A percentile compares a stretch with the other conserved stretches of the same genome.
phyloP scores from a whole-genome alignment of 2,329 filamentous ascomycete species.

The Phaeosphaeriaceae sp. region DNA sequence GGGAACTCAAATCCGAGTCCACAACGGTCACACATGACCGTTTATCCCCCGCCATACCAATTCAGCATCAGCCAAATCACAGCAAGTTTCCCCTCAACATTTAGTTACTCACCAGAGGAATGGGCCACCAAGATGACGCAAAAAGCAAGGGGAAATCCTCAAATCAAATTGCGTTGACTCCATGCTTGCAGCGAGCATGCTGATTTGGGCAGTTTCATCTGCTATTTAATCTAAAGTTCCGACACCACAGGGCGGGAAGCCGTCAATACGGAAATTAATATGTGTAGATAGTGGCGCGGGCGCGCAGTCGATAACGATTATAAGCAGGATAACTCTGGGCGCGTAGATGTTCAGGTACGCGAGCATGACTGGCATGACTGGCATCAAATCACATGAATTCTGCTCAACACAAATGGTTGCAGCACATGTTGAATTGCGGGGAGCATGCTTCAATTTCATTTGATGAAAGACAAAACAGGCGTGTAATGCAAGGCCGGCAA shows the following conservation, averaged over 20 bases:
- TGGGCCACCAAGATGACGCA: background rate
- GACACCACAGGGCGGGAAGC: background rate
- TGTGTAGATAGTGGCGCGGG: slow-evolving; percentile 7
- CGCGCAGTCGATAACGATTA: slow-evolving; percentile 5
- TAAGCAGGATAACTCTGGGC: background rate
- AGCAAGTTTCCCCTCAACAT: background rate
- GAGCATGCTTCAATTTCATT: no score
- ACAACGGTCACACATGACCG: background rate
- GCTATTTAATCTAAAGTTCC: background rate
- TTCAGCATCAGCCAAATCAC: slow-evolving; percentile 1
- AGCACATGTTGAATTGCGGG: background rate
- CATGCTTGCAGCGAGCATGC: background rate
- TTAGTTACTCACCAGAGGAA: background rate
- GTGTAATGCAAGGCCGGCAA: background rate
- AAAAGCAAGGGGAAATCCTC: no score
- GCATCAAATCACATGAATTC: no score
- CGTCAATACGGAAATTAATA: slow-evolving; percentile 12
- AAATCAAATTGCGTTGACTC: background rate
- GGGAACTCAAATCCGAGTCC: background rate
- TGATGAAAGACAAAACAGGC: background rate
- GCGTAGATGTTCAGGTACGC: slow-evolving; percentile 8
- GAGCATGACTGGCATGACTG: background rate
- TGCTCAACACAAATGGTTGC: no score
- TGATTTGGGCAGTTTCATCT: background rate
- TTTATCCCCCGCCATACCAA: background rate